These are phyloP conservation scores for Fusarium xyrophilum DNA, from an alignment of 2,329 filamentous ascomycete species.

Conservation along the genomic window DNA sequence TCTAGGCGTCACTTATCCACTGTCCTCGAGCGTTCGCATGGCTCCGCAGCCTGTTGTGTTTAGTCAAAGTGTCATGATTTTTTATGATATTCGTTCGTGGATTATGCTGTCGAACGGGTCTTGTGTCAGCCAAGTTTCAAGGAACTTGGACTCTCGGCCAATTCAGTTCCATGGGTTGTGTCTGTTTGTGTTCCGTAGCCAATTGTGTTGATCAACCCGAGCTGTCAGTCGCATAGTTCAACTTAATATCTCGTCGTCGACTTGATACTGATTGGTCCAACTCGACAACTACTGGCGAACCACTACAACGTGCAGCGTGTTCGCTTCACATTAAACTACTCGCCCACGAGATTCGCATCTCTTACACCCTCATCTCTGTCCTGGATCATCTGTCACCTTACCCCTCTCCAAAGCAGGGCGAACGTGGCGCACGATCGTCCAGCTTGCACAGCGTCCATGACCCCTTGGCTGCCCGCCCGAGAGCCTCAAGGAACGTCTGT, in stretches of 20 bases:
- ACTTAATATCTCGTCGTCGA: background rate
- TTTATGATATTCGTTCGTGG: constrained; percentile 1
- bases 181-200: constrained; percentile 15
- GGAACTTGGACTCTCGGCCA: constrained; percentile 8
- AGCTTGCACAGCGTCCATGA: constrained; percentile 34
- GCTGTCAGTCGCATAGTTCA: background rate
- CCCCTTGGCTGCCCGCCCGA: constrained; percentile 15
- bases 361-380: constrained; percentile 31
- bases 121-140: constrained; percentile 27
- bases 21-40: constrained; percentile 13
- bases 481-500: constrained; percentile 35
- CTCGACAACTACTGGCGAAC: constrained; percentile 14
- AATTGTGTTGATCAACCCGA: constrained; percentile 9
- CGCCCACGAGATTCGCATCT: constrained; percentile 28
- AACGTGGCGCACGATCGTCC: constrained; percentile 36
- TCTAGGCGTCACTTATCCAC: constrained; percentile 8
- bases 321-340: constrained; percentile 39
- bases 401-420: constrained; percentile 38
- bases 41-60: constrained; percentile 20
- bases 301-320: constrained; percentile 10
- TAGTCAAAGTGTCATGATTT: constrained; percentile 10
- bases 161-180: background rate
- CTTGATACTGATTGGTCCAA: background rate
- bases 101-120: background rate
- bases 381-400: constrained; percentile 16